Conservation (phyloP, 2,329 filamentous ascomycete species). For the Botrytis aclada region DNA sequence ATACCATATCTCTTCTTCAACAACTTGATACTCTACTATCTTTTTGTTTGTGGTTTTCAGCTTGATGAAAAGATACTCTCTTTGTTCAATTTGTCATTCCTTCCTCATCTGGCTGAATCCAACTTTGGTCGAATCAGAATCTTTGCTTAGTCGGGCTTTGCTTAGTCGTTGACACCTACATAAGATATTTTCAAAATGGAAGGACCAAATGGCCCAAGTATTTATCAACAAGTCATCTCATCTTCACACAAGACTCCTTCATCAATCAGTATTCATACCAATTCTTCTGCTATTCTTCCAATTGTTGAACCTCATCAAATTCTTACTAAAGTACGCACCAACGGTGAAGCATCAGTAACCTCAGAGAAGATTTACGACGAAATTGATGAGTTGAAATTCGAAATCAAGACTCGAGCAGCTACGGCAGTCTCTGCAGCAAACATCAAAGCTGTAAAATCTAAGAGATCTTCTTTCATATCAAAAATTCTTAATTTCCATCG, state of each 20-base stretch:
- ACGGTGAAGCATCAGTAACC: background rate
- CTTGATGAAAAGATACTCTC: background rate
- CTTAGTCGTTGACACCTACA: background rate
- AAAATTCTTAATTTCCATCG: conserved; percentile 13
- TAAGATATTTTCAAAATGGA: conserved; percentile 16
- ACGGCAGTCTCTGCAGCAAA: background rate
- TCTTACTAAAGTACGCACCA: conserved; percentile 1
- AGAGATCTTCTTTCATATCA: background rate
- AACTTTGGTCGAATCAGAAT: background rate
- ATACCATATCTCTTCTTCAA: background rate
- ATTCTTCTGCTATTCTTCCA: background rate
- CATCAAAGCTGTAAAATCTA: background rate
- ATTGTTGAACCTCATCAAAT: background rate
- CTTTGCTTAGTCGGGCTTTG: background rate
- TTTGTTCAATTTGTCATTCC: background rate
- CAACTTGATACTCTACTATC: background rate
- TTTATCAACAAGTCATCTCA: background rate
- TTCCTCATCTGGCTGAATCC: background rate
- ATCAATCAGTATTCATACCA: background rate
- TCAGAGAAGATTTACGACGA: conserved; percentile 15
- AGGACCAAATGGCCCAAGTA: background rate
- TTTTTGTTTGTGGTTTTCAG: background rate
- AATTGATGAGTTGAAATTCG: conserved; percentile 16
- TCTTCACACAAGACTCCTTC: background rate
- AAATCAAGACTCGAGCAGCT: conserved; percentile 6